Percentiles rank a stretch among this genome's conserved stretches.
phyloP scores from a whole-genome alignment of 768 basidiomycete genomes.

The Trametes villosa region DNA sequence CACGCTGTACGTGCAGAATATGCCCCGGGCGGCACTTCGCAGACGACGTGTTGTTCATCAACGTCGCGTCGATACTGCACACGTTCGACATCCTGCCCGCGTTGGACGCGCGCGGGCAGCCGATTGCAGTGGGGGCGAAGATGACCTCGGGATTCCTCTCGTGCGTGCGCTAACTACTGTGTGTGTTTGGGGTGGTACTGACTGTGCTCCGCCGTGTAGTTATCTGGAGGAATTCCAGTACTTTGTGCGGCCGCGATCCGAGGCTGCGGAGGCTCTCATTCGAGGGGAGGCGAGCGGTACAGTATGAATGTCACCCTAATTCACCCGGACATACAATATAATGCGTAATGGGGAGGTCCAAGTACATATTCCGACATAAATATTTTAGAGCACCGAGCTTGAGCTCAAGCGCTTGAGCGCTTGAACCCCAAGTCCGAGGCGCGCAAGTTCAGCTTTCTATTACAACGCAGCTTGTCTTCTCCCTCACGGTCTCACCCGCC shows the following conservation, averaged over 20 bases:
- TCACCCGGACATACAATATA: too few species aligned
- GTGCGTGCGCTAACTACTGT: background rate
- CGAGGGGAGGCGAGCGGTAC: too few species aligned
- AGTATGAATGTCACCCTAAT: too few species aligned
- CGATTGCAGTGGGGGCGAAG: slow-evolving; percentile 1
- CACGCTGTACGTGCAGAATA: background rate
- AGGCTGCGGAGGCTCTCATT: slow-evolving; percentile 2
- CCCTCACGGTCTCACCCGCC: too few species aligned
- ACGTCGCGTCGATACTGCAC: slow-evolving; percentile 19
- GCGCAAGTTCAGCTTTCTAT: too few species aligned
- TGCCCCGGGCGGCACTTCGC: slow-evolving; percentile 26
- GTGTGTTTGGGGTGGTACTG: background rate
- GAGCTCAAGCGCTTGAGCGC: too few species aligned
- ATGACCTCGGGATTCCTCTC: slow-evolving; percentile 12
- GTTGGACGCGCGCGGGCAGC: slow-evolving; percentile 12
- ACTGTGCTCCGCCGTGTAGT: background rate
- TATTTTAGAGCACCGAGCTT: too few species aligned
- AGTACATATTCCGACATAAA: too few species aligned
- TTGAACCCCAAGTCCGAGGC: too few species aligned
- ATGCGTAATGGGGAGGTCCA: too few species aligned
- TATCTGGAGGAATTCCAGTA: background rate
- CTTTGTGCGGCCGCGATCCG: background rate
- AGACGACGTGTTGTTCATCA: slow-evolving; percentile 16
- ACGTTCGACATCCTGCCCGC: slow-evolving; percentile 18
- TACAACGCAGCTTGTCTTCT: too few species aligned